Conservation (phyloP, 2,329 filamentous ascomycete species). For the Fusarium sp. region DNA sequence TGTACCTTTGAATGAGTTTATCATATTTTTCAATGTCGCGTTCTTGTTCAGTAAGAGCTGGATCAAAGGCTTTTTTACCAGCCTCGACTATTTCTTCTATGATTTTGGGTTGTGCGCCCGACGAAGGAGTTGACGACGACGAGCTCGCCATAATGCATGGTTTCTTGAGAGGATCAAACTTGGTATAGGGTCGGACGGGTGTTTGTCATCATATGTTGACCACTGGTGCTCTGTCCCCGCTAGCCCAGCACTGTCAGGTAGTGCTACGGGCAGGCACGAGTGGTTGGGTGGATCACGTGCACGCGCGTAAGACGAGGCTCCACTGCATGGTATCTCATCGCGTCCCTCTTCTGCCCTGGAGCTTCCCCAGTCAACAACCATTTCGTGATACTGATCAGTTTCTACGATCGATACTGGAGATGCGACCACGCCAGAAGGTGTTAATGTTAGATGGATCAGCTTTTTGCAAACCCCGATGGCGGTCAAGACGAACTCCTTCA, state of each 20-base stretch:
- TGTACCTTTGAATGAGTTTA: conserved; percentile 62
- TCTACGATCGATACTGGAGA: conserved; percentile 36
- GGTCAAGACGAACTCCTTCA: conserved; percentile 59
- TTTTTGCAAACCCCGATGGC: conserved; percentile 18
- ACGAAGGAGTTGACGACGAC: conserved; percentile 14
- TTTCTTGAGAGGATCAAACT: conserved; percentile 19
- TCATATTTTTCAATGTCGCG: conserved; percentile 56
- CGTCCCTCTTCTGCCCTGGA: conserved; percentile 12
- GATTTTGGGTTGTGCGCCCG: conserved; percentile 45
- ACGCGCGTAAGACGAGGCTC: conserved; percentile 17
- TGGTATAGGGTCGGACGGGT: conserved; percentile 24
- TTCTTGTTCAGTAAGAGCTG: conserved; percentile 49
- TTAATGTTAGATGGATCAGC: conserved; percentile 32
- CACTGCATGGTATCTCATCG: conserved; percentile 11
- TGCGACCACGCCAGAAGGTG: conserved; percentile 5
- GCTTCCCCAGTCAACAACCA: conserved; percentile 32
- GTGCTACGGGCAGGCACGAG: not conserved
- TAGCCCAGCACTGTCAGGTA: not conserved
- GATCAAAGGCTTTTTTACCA: conserved; percentile 62
- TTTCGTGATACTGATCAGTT: conserved; percentile 28
- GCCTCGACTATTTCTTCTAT: conserved; percentile 52
- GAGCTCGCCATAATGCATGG: conserved; percentile 45
- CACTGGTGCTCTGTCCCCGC: conserved; percentile 38
- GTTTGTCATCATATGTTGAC: conserved; percentile 33
- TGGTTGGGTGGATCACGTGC: conserved; percentile 45